Evolutionary conservation across 768 basidiomycete genomes (phyloP), one percentile per base, ranked within the genome.

Genomic region (Suillus ampliporus): DNA sequence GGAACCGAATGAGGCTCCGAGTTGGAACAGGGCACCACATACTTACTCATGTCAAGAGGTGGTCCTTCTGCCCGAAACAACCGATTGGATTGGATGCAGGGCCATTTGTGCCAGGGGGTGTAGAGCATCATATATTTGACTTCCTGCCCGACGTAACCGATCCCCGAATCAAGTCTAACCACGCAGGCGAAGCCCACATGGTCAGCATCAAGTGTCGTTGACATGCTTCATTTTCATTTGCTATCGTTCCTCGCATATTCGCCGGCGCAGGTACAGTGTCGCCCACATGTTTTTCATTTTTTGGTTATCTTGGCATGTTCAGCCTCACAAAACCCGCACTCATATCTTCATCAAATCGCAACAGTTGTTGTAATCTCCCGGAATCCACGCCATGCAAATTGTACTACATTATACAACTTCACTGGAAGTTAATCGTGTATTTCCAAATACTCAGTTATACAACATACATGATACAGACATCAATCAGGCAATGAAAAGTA

Each of bases 141-240:
- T 7, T 7, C 37, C 10, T 13, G 6, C 17, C 38, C 38, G 26
- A 38, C 17, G 17, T 17, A 28, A 56, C 23, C 13, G 38, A 56
- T 56, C 17, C 23, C 19, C 54, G 38, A 40, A 56, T 56, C 54
- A 56, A 40, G 38, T 56, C 40, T 40, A 38, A 26, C 38, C 54
- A 90, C 62, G 70, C 77, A 51, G 77, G 79, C 46, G 69, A 69
- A 47, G 88, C 81, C n/a, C 78, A 73, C 47, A 72, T 92, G 52
- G 70, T 84, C 62, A 84, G 82, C 46, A 81, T 90, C 50, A 73
- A 80, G 51, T 90, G 89, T 52, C 47, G 40, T 56, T 56, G 17
- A 56, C 10, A 47, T 5, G 23, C 13, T 23, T 41, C 37, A 40
- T 56, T 56, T 17, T 31, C n/a, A n/a, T n/a, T n/a, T n/a, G 8